Conservation (phyloP, 2,329 filamentous ascomycete genomes). For the Alternaria brassicae region DNA sequence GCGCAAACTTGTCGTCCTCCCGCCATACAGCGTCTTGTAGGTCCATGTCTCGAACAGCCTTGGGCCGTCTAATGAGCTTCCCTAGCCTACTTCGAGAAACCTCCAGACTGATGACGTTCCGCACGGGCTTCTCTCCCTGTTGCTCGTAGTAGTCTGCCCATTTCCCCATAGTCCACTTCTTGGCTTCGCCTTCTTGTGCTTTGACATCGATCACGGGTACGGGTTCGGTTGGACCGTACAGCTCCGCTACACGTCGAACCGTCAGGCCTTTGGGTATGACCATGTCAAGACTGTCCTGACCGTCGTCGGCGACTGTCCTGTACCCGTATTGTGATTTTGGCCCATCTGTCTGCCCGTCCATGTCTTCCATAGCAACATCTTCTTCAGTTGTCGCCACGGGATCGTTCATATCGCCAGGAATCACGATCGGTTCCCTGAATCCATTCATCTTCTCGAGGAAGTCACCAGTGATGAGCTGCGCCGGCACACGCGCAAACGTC, state of each 20-base stretch:
- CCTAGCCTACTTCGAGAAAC: constrained; percentile 70
- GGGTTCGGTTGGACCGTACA: constrained; percentile 68
- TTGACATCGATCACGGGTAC: constrained; percentile 75
- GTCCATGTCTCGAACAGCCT: constrained; percentile 69
- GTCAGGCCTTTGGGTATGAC: constrained; percentile 70
- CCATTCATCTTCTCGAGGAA: constrained; percentile 68
- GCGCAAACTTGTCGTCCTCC: constrained; percentile 62
- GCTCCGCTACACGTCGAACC: constrained; percentile 67
- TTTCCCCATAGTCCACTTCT: constrained; percentile 69
- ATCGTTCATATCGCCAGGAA: constrained; percentile 68
- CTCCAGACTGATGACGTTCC: constrained; percentile 74
- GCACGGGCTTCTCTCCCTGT: constrained; percentile 66
- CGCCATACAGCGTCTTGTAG: constrained; percentile 64
- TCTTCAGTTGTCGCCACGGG: constrained; percentile 35
- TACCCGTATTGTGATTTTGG: constrained; percentile 53
- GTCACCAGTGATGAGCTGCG: constrained; percentile 68
- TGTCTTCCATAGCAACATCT: constrained; percentile 23
- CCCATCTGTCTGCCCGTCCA: constrained; percentile 24
- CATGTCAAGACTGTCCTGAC: constrained; percentile 72
- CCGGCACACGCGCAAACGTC: constrained; percentile 68
- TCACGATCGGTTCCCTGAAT: constrained; percentile 72
- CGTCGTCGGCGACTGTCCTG: constrained; percentile 62
- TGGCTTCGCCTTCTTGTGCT: constrained; percentile 70
- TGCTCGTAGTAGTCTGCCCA: constrained; percentile 75
- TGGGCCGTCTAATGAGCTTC: constrained; percentile 67